Percentiles rank a stretch among this genome's conserved stretches.
These are phyloP conservation scores for Rusavskia elegans DNA, from an alignment of 495 filamentous ascomycete species.

Conservation along the genomic window DNA sequence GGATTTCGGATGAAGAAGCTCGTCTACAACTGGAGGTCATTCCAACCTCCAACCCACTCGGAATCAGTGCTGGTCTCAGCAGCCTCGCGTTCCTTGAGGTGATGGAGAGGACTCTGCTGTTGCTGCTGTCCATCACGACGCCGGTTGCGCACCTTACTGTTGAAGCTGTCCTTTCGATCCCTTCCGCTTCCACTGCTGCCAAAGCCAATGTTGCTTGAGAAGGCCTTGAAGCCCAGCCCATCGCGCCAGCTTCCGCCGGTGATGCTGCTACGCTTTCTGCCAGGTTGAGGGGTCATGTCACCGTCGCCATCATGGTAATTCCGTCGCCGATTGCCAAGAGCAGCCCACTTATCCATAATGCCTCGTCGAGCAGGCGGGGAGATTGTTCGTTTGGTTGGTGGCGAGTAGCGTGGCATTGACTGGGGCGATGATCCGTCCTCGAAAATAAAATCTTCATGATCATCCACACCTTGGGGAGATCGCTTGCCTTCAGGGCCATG, in stretches of 20 bases:
- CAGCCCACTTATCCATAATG: constrained; percentile 72
- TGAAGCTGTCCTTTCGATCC: constrained; percentile 31
- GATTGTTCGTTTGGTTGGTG: constrained; percentile 30
- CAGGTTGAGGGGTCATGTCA: constrained; percentile 18
- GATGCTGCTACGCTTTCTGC: constrained; percentile 23
- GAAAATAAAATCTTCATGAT: constrained; percentile 52
- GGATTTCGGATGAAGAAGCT: not conserved
- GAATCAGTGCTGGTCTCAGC: constrained; percentile 53
- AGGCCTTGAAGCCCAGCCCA: constrained; percentile 33
- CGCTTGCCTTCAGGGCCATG: constrained; percentile 16
- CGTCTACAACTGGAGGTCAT: constrained; percentile 38
- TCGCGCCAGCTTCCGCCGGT: constrained; percentile 23
- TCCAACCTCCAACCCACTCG: constrained; percentile 86
- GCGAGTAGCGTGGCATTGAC: constrained; percentile 31
- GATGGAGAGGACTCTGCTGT: constrained; percentile 9
- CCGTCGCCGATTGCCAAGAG: constrained; percentile 64
- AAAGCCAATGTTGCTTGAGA: constrained; percentile 34
- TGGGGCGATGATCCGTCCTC: constrained; percentile 38
- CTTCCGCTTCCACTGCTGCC: constrained; percentile 24
- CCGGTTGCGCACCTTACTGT: constrained; percentile 39
- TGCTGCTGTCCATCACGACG: constrained; percentile 25
- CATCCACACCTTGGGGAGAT: constrained; percentile 34
- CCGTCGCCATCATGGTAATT: constrained; percentile 37
- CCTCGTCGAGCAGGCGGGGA: constrained; percentile 28
- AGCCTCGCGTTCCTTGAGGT: constrained; percentile 18